A percentile compares a stretch with the other conserved stretches of the same genome.
phyloP scores from a whole-genome alignment of 176 grass and related monocot genomes.

The Aegilops tauschii region DNA sequence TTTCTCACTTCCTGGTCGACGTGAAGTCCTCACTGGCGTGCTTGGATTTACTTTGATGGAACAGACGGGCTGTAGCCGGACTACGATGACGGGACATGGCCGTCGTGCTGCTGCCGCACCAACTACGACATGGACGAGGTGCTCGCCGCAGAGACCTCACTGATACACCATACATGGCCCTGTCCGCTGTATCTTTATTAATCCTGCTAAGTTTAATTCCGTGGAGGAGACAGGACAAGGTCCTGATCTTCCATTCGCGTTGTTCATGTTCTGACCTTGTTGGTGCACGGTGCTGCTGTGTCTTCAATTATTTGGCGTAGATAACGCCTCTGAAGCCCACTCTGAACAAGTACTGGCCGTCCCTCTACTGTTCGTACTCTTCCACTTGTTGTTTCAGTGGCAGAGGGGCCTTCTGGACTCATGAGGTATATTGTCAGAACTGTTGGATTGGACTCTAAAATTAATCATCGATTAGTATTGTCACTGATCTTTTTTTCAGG shows the following conservation, averaged over 20 bases:
- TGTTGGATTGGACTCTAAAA: neutral
- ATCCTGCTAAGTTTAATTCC: neutral
- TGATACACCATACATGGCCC: neutral
- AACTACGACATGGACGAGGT: slow-evolving; percentile 47
- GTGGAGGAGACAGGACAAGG: no score
- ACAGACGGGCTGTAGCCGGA: slow-evolving; percentile 54
- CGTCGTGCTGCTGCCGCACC: slow-evolving; percentile 47
- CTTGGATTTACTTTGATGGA: neutral
- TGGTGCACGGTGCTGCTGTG: neutral
- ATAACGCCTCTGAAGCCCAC: slow-evolving; percentile 26
- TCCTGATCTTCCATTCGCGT: no score
- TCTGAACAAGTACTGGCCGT: slow-evolving; percentile 47
- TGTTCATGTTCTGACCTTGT: neutral
- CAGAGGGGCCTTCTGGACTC: slow-evolving; percentile 52
- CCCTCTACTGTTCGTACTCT: slow-evolving; percentile 39
- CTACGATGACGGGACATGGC: slow-evolving; percentile 57
- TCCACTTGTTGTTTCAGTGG: slow-evolving; percentile 54
- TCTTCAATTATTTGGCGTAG: slow-evolving; percentile 15
- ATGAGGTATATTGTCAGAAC: slow-evolving; percentile 34
- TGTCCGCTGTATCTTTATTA: neutral
- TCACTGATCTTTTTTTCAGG: slow-evolving; percentile 3
- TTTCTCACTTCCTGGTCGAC: neutral
- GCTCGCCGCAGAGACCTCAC: neutral
- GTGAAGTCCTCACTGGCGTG: neutral
- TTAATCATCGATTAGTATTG: neutral